These are phyloP conservation scores for Colletotrichum acutatum DNA, from an alignment of 2,329 filamentous ascomycete genomes.

Conservation along the genomic window DNA sequence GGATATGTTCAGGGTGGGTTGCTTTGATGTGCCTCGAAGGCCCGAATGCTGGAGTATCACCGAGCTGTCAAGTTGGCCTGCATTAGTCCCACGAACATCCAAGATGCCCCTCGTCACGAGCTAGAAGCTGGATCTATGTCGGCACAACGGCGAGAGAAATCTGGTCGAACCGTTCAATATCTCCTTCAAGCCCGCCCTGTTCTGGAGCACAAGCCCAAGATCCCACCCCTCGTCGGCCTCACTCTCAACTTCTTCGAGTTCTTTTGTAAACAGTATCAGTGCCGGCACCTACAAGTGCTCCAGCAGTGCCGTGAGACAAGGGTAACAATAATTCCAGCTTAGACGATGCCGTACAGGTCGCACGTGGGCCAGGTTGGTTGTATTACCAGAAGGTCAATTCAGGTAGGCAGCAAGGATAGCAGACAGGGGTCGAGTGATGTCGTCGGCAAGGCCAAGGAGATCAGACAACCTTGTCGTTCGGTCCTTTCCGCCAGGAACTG, in stretches of 20 bases:
- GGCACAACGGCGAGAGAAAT: slow-evolving; percentile 1
- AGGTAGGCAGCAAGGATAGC: neutral
- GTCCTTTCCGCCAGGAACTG: slow-evolving; percentile 26
- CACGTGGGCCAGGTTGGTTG: neutral
- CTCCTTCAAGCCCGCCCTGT: neutral
- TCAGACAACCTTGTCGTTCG: slow-evolving; percentile 30
- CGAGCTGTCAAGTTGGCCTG: slow-evolving; percentile 28
- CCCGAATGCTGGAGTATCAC: slow-evolving; percentile 33
- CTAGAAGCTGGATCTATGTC: slow-evolving; percentile 12
- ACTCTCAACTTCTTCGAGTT: neutral
- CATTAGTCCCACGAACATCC: slow-evolving; percentile 21
- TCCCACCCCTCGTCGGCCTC: neutral
- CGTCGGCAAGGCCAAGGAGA: slow-evolving; percentile 32
- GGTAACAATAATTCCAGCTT: slow-evolving; percentile 1
- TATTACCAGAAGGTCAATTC: neutral
- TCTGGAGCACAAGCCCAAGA: neutral
- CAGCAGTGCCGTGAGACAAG: neutral
- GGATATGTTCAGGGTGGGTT: neutral
- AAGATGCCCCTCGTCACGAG: slow-evolving; percentile 1
- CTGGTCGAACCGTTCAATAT: neutral
- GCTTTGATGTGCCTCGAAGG: slow-evolving; percentile 30
- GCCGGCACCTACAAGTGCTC: neutral
- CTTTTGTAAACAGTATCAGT: neutral
- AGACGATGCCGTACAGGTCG: slow-evolving; percentile 9
- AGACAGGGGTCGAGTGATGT: slow-evolving; percentile 25